A percentile compares a stretch with the other conserved stretches of the same genome.
Conservation (phyloP, 345 rosid genomes). For the Erucastrum elatum region DNA sequence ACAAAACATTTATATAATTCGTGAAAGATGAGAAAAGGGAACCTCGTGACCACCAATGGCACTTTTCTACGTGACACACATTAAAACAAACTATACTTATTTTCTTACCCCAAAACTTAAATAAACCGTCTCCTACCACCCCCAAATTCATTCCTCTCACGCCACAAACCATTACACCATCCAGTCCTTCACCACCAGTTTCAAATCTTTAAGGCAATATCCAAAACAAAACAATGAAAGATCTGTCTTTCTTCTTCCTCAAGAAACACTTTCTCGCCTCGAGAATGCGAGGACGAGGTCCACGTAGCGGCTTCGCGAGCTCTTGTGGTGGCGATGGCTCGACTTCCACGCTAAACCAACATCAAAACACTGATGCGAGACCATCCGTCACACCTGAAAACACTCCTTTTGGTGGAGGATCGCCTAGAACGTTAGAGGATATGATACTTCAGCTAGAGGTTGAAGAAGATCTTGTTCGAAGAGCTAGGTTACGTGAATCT, state of each 20-base stretch:
- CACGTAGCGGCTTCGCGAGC: constrained; percentile 41
- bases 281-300: constrained; percentile 65
- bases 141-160: constrained; percentile 35
- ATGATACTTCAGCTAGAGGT: constrained; percentile 80
- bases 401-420: constrained; percentile 23
- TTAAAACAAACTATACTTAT: constrained; percentile 20
- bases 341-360: constrained; percentile 69
- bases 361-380: constrained; percentile 23
- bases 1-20: constrained; percentile 17
- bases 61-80: constrained; percentile 38
- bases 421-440: constrained; percentile 64
- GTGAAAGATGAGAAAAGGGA: constrained; percentile 26
- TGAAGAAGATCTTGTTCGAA: constrained; percentile 71
- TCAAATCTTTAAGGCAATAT: constrained; percentile 12
- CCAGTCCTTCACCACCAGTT: constrained; percentile 1
- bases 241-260: constrained; percentile 64
- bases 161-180: constrained; percentile 15
- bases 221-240: constrained; percentile 52
- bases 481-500: constrained; percentile 43
- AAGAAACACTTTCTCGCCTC: constrained; percentile 58
- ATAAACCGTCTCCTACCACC: constrained; percentile 31
- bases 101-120: constrained; percentile 26
- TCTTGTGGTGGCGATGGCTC: constrained; percentile 66
- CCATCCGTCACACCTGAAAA: constrained; percentile 25
- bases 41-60: constrained; percentile 40